Percentiles rank a stretch among this genome's conserved stretches.
Conservation (phyloP, 2,329 filamentous ascomycete species). For the Didymella pinodella region DNA sequence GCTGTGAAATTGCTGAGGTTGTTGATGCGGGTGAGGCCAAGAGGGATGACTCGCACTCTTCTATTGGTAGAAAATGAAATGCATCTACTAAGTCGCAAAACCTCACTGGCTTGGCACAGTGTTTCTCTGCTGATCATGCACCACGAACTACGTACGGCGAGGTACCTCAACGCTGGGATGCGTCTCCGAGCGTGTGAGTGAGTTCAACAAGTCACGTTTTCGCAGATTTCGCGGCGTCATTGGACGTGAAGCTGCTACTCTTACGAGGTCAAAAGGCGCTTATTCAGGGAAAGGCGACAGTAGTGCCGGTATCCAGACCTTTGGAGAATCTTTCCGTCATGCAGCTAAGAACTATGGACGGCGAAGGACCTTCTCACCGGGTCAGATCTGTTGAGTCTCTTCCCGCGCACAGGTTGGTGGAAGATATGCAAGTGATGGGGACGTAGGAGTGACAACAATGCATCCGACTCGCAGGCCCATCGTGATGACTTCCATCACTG, state of each 20-base stretch:
- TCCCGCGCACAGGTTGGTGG: background rate
- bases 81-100: background rate
- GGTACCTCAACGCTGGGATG: background rate
- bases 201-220: background rate
- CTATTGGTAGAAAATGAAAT: background rate
- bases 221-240: background rate
- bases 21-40: conserved; percentile 3
- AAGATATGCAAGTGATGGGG: conserved; percentile 5
- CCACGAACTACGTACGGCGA: conserved; percentile 9
- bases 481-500: background rate
- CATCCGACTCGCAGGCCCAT: background rate
- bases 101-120: background rate
- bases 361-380: conserved; percentile 11
- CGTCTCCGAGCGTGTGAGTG: conserved; percentile 2
- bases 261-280: background rate
- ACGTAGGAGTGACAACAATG: background rate
- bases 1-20: background rate
- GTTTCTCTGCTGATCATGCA: conserved; percentile 4
- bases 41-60: background rate
- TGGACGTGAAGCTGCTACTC: background rate
- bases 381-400: conserved; percentile 14
- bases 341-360: conserved; percentile 19
- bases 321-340: conserved; percentile 1
- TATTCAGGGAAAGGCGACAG: background rate
- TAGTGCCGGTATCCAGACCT: conserved; percentile 3